phyloP scores from a whole-genome alignment of 805 yeast genomes.

The Candida mattraensis region DNA sequence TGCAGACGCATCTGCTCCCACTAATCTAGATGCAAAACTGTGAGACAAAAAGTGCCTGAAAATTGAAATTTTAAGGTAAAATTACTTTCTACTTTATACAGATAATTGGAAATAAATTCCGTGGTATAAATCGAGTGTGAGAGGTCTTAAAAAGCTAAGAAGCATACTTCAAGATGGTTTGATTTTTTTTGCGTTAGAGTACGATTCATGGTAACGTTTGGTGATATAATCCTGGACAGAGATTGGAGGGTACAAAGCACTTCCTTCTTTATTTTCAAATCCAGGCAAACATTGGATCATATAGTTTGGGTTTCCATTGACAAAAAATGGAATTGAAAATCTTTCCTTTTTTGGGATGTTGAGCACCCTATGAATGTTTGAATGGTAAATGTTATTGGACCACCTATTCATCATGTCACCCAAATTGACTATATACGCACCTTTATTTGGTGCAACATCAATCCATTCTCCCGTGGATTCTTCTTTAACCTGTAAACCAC shows the following conservation, averaged over 20 bases:
- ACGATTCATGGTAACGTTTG: slow-evolving; percentile 1
- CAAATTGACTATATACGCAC: slow-evolving; percentile 35
- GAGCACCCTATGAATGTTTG: slow-evolving; percentile 37
- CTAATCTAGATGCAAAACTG: neutral
- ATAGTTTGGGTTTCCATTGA: slow-evolving; percentile 17
- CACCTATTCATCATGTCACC: slow-evolving; percentile 36
- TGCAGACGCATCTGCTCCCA: slow-evolving; percentile 27
- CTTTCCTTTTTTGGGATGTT: slow-evolving; percentile 25
- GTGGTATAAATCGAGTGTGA: no score
- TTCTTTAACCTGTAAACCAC: slow-evolving; percentile 36
- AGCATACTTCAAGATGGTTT: no score
- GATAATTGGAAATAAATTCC: no score
- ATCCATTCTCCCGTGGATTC: slow-evolving; percentile 32
- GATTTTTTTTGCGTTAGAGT: neutral
- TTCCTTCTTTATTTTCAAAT: slow-evolving; percentile 9
- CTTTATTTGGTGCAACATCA: slow-evolving; percentile 25
- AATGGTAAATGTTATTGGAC: slow-evolving; percentile 35
- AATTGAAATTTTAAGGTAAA: no score
- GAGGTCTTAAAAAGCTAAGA: no score
- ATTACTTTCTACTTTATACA: no score
- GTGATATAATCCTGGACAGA: slow-evolving; percentile 14
- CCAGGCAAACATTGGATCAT: slow-evolving; percentile 16
- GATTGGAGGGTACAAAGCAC: slow-evolving; percentile 8
- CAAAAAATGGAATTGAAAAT: slow-evolving; percentile 26
- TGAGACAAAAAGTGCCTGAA: no score